Base-by-base conservation (phyloP, 345 rosid genomes). In the Salix exigua region DNA sequence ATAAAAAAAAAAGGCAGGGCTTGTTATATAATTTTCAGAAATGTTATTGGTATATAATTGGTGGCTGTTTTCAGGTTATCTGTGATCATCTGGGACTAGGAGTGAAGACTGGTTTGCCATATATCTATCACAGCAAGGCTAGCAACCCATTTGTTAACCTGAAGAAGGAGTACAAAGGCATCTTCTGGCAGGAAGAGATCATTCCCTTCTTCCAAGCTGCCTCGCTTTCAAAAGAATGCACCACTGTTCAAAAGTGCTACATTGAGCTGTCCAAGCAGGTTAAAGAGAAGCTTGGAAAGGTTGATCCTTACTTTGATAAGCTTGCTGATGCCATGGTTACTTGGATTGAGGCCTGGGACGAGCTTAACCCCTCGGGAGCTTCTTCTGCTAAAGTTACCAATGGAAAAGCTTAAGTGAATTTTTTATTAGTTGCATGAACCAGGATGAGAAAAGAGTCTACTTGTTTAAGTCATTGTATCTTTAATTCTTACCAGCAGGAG, bases 261-360 rank as follows among this genome's bases (percentile, higher is more conserved):
- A 68, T 91, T 63, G 98, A 92, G 75, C 88, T 94, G 33, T 82
- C 98, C 1, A 92, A 91, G 84, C 83, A 79, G 81, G 97, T 91
- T 44, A 94, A 89, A 88, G 98, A 91, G 30, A 92, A 94, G 89
- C 90, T 94, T 13, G 40, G 84, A 72, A 81, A 89, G 75, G 80
- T 94, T 2, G 97, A 94, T 74, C 96, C 98, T 0, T 94, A 92
- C 87, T 94, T 94, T 35, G 94, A 91, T 73, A 94, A 89, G 84
- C 91, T 94, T 30, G 88, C 94, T 1, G 96, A 92, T 51, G 98
- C 97, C 79, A 94, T 94, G 98, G 89, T 92, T 46, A 89, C 94
- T 35, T 94, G 98, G 98, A 92, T 94, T 71, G 96, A 92, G 33
- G 97, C 97, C 78, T 94, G 98, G 98, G 98, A 94, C 42, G 97